Base-by-base conservation (phyloP, 805 yeast species). In the Priceomyces medius region DNA sequence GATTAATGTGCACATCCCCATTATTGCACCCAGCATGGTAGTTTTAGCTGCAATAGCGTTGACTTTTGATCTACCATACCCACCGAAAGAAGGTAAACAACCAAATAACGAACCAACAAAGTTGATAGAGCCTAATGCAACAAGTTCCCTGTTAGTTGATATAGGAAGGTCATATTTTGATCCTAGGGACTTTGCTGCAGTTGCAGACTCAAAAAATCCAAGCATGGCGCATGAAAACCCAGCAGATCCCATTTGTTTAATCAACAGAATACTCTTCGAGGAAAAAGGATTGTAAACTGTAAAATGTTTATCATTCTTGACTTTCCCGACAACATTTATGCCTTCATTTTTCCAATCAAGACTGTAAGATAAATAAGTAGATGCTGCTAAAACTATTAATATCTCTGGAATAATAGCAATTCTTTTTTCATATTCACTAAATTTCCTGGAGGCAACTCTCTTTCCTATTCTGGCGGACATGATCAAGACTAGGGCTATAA, bases 121-220 rank as follows among this genome's bases (percentile, higher is more conserved):
- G 51, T 90, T 91, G 41, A 85, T 79, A 10, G 77, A 63, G 1
- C 99, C 98, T 21, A 91, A 68, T 0, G 97, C 97, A 3, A 93
- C 90, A 31, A 91, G 66, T 58, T 91, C 99, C 45, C 97, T 76
- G 60, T 93, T 90, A 13, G 95, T 79, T 0, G 96, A 86, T 8
- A 89, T 77, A 0, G 88, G 83, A 26, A 77, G 57, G 47, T 86
- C 84, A 47, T 79, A 80, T n/a, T 75, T 70, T 1, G 90, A 75
- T 1, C 95, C 93, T 20, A 93, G 66, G 0, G 95, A 78, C 60
- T 93, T 88, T 14, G 90, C 85, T 0, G 97, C 97, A 0, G 96
- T 89, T 0, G 97, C 86, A 6, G 95, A 83, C 59, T 91, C 97
- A 52, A 91, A 86, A 56, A 91, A 88, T 0, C 98, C 98, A 27